phyloP scores from a whole-genome alignment of 140 eudicot genomes.

The Senecio squalidus region DNA sequence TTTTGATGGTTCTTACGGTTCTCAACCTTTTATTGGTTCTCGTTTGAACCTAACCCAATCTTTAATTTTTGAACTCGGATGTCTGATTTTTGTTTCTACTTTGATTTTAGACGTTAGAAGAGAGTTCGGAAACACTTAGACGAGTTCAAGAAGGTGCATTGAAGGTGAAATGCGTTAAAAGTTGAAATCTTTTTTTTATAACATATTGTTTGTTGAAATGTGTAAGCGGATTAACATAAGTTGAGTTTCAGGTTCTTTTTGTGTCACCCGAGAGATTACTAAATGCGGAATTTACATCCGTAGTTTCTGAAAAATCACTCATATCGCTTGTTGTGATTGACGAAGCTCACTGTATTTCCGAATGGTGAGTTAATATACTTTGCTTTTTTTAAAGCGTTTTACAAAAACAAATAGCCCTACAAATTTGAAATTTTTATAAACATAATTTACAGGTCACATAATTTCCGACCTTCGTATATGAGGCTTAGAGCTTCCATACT shows the following conservation, averaged over 20 bases:
- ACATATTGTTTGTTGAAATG: conserved; percentile 4
- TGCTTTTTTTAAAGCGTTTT: no score
- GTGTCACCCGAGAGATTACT: conserved; percentile 96
- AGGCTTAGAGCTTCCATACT: conserved; percentile 91
- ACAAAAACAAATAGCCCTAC: no score
- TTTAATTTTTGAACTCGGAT: conserved; percentile 5
- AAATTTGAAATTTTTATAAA: neutral
- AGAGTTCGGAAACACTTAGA: conserved; percentile 60
- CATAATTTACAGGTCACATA: conserved; percentile 75
- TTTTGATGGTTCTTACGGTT: no score
- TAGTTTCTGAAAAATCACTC: conserved; percentile 45
- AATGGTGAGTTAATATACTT: conserved; percentile 59
- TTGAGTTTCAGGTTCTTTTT: conserved; percentile 75
- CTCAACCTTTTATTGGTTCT: no score
- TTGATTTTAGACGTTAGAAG: conserved; percentile 58
- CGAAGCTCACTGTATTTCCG: conserved; percentile 98
- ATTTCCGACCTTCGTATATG: conserved; percentile 98
- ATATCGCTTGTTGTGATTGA: conserved; percentile 88
- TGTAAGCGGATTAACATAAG: neutral
- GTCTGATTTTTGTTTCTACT: conserved; percentile 11
- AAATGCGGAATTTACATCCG: conserved; percentile 70
- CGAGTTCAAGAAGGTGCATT: conserved; percentile 63
- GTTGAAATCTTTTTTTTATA: conserved; percentile 1
- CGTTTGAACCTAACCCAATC: no score
- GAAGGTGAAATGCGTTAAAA: conserved; percentile 42